Conservation (phyloP, 495 filamentous ascomycete genomes). For the Trichoderma virens region DNA sequence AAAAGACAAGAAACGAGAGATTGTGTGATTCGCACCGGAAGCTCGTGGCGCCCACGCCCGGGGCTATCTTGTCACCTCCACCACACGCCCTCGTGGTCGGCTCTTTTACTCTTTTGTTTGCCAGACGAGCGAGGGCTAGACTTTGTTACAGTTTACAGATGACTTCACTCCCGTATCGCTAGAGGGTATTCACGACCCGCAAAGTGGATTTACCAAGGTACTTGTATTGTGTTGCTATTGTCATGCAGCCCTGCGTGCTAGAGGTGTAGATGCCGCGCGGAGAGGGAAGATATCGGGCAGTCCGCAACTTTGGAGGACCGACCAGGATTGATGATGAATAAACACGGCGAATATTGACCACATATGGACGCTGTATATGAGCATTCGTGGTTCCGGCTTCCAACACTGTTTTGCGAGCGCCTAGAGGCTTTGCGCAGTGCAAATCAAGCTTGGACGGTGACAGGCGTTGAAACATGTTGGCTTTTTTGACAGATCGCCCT, state of each 20-base stretch:
- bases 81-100: not conserved
- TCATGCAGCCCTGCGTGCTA: not conserved
- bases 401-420: too few species aligned
- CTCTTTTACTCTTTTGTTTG: not conserved
- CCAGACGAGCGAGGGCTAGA: not conserved
- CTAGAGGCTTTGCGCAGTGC: not conserved
- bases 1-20: not conserved
- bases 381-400: too few species aligned
- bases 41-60: not conserved
- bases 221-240: constrained; percentile 1
- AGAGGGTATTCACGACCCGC: not conserved
- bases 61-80: not conserved
- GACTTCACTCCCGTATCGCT: not conserved
- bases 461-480: too few species aligned
- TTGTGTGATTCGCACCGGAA: not conserved
- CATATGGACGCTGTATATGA: too few species aligned
- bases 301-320: not conserved
- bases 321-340: too few species aligned
- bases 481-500: not conserved
- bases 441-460: constrained; percentile 4
- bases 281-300: not conserved
- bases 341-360: too few species aligned
- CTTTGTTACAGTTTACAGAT: not conserved
- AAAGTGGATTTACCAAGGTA: not conserved
- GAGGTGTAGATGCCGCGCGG: not conserved